Conservation (phyloP, 495 filamentous ascomycete genomes). For the Talaromyces thailandensis region DNA sequence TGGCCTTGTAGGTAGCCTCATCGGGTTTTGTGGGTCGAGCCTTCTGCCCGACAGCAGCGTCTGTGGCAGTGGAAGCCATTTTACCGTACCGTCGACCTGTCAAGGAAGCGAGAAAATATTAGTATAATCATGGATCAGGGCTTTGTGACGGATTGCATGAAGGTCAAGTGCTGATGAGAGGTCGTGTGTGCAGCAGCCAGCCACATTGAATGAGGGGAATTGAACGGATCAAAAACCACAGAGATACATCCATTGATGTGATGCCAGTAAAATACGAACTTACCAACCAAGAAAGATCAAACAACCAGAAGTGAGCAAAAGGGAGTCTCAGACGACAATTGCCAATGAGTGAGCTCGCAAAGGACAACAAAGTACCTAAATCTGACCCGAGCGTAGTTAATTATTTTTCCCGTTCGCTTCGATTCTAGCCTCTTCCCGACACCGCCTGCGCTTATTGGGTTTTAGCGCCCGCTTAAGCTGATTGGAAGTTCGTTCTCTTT, state of each 20-base stretch:
- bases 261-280: neutral
- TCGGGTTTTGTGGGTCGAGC: constrained; percentile 46
- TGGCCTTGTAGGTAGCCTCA: constrained; percentile 48
- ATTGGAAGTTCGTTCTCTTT: constrained; percentile 8
- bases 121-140: neutral
- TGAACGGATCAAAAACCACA: neutral
- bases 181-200: neutral
- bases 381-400: neutral
- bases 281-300: neutral
- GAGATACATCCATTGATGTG: neutral
- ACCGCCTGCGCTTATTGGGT: neutral
- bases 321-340: neutral
- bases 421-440: constrained; percentile 5
- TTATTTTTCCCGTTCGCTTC: constrained; percentile 3
- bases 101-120: neutral
- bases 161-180: neutral
- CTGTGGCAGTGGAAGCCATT: constrained; percentile 7
- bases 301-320: neutral
- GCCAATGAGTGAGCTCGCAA: neutral
- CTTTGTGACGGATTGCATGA: neutral
- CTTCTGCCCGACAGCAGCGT: constrained; percentile 30
- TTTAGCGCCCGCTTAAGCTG: constrained; percentile 3
- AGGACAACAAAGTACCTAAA: neutral
- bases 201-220: neutral
- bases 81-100: constrained; percentile 1